Conservation (phyloP, 1,284 basidiomycete genomes). For the Takashimella tepidaria region DNA sequence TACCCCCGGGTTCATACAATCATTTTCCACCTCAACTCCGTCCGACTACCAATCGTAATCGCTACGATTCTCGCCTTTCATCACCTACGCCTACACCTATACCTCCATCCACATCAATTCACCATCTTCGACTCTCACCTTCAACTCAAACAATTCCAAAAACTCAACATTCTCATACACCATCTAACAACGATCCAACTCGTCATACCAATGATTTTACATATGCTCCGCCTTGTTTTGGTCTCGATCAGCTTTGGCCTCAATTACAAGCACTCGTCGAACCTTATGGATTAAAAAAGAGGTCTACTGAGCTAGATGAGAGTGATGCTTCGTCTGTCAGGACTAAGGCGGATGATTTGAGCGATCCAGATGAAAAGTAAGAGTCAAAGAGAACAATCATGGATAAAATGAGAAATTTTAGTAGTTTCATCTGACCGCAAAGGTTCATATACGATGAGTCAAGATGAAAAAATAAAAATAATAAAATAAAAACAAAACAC, state of each 20-base stretch:
- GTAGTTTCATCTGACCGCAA: too few species aligned
- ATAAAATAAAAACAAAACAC: too few species aligned
- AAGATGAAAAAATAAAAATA: too few species aligned
- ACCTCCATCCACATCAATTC: slow-evolving; percentile 1
- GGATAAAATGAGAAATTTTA: too few species aligned
- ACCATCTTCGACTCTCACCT: slow-evolving; percentile 6
- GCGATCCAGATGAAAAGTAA: slow-evolving; percentile 33
- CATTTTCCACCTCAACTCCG: slow-evolving; percentile 1
- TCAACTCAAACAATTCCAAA: too few species aligned
- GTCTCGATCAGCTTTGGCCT: slow-evolving; percentile 47
- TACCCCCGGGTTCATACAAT: neutral
- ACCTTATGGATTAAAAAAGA: slow-evolving; percentile 29
- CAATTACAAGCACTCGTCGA: slow-evolving; percentile 41
- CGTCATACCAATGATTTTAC: neutral
- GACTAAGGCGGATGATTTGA: slow-evolving; percentile 44
- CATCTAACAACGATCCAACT: slow-evolving; percentile 3
- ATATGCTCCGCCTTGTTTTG: slow-evolving; percentile 16
- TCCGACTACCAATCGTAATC: slow-evolving; percentile 9
- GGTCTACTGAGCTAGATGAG: slow-evolving; percentile 14
- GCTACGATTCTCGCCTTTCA: slow-evolving; percentile 5
- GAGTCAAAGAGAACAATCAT: too few species aligned
- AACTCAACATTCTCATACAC: too few species aligned
- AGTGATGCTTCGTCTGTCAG: slow-evolving; percentile 30
- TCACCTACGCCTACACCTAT: neutral
- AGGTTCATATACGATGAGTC: too few species aligned